Percentiles rank a stretch among this genome's conserved stretches.
Conservation (phyloP, 345 rosid genomes). For the Diplotaxis tenuifolia region DNA sequence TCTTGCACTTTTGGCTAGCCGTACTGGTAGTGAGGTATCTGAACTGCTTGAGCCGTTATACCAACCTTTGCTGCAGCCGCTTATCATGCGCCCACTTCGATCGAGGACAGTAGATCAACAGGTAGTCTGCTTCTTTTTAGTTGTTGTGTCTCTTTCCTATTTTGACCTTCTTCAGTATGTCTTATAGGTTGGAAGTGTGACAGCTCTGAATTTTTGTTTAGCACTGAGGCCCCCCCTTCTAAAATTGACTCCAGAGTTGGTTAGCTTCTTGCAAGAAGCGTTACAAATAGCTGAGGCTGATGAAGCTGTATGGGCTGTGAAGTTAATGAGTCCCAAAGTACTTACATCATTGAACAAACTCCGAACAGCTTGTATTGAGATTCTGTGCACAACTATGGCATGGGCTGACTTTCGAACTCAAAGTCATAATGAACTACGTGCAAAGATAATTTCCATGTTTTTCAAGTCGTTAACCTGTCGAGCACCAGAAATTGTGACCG, state of each 20-base stretch:
- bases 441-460: slow-evolving; percentile 96
- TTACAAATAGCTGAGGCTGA: slow-evolving; percentile 98
- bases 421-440: slow-evolving; percentile 78
- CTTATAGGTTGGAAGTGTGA: slow-evolving; percentile 87
- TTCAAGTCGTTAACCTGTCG: slow-evolving; percentile 94
- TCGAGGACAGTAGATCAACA: slow-evolving; percentile 96
- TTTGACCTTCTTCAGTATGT: slow-evolving; percentile 35
- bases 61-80: slow-evolving; percentile 90
- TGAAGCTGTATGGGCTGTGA: slow-evolving; percentile 85
- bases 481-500: slow-evolving; percentile 91
- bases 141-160: slow-evolving; percentile 5
- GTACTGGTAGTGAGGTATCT: slow-evolving; percentile 96
- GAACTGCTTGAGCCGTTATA: slow-evolving; percentile 91
- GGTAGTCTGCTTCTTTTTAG: slow-evolving; percentile 43
- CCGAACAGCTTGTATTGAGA: slow-evolving; percentile 93
- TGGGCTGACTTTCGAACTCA: slow-evolving; percentile 94
- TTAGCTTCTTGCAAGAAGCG: slow-evolving; percentile 95
- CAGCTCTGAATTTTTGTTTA: slow-evolving; percentile 92
- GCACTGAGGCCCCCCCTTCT: slow-evolving; percentile 98
- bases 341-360: slow-evolving; percentile 78
- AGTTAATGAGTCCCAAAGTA: slow-evolving; percentile 84
- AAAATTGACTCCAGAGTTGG: slow-evolving; percentile 87
- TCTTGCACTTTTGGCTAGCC: slow-evolving; percentile 90
- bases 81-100: slow-evolving; percentile 75
- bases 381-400: slow-evolving; percentile 94